phyloP scores from a whole-genome alignment of 2,329 filamentous ascomycete species.

The Esteya vermicola region DNA sequence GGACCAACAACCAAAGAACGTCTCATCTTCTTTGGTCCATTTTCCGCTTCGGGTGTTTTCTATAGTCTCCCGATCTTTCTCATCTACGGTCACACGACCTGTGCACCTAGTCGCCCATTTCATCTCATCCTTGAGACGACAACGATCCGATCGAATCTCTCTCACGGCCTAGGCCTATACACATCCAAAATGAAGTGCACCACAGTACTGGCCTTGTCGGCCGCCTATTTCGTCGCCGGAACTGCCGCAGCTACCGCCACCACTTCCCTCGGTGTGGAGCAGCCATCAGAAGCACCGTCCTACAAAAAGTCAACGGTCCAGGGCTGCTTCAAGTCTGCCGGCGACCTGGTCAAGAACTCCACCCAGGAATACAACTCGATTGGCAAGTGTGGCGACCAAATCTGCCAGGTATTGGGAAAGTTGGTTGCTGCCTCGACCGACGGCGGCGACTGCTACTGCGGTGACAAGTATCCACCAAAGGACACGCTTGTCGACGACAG shows the following conservation, averaged over 20 bases:
- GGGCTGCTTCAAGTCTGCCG: conserved; percentile 34
- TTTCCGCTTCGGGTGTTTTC: not conserved
- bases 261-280: conserved; percentile 17
- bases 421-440: conserved; percentile 49
- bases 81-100: not conserved
- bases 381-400: conserved; percentile 24
- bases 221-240: conserved; percentile 6
- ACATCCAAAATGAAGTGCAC: conserved; percentile 7
- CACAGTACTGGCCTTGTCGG: conserved; percentile 8
- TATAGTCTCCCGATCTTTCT: not conserved
- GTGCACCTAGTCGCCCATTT: not conserved
- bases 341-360: conserved; percentile 19
- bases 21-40: not conserved
- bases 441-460: conserved; percentile 58
- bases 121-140: no score
- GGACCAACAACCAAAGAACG: conserved; percentile 1
- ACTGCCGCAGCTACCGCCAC: conserved; percentile 6
- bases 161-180: not conserved
- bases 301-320: conserved; percentile 26
- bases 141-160: no score
- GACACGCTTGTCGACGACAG: conserved; percentile 37
- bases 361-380: conserved; percentile 21
- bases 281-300: conserved; percentile 21
- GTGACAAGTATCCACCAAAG: conserved; percentile 48
- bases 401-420: conserved; percentile 28